Evolutionary conservation across 2,329 filamentous ascomycete genomes (phyloP).

Genomic region (Clarireedia homoeocarpa): DNA sequence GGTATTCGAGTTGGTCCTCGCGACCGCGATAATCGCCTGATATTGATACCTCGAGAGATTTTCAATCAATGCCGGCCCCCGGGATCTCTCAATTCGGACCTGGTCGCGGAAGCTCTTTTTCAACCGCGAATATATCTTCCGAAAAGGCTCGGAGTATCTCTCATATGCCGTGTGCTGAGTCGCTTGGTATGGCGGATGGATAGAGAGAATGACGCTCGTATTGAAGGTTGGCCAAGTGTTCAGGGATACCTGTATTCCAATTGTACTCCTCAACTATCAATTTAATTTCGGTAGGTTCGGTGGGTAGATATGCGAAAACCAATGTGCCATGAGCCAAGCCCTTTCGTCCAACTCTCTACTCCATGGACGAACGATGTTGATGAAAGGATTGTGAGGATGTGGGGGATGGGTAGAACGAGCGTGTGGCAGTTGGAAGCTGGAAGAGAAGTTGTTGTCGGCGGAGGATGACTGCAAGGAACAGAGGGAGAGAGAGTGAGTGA

Average conservation of each 20-base stretch:
- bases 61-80: not conserved
- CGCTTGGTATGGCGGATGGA: not conserved
- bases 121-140: not conserved
- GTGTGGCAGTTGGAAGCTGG: not conserved
- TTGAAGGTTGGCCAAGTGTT: not conserved
- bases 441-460: too few species aligned
- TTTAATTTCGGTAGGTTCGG: conserved; percentile 1
- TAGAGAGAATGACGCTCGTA: not conserved
- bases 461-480: not conserved
- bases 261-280: conserved; percentile 50
- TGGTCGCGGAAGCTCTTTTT: not conserved
- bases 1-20: not conserved
- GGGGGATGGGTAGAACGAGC: not conserved
- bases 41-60: not conserved
- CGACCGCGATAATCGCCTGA: not conserved
- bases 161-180: not conserved
- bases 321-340: not conserved
- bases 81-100: not conserved
- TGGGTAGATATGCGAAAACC: not conserved
- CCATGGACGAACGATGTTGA: not conserved
- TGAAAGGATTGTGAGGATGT: not conserved
- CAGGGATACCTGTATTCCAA: conserved; percentile 37
- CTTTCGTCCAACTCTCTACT: not conserved
- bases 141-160: not conserved
- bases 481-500: not conserved